Base-by-base conservation (phyloP, 345 rosid species). In the Ricinus communis region DNA sequence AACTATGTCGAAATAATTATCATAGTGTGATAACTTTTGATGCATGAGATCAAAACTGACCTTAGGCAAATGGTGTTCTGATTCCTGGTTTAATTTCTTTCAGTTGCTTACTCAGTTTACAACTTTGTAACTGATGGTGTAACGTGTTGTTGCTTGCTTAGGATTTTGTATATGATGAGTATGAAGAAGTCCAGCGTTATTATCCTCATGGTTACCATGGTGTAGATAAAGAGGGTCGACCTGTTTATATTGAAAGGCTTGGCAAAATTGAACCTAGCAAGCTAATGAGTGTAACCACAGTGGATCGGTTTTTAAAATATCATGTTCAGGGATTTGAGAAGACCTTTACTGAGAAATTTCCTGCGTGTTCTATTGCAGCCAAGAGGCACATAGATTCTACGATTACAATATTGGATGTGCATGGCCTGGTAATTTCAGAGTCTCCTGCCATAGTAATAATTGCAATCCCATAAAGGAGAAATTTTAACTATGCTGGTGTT, bases 121-220 rank as follows among this genome's bases (percentile, higher is more conserved):
- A 61, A 69, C 7, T 38, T 60, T 33, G 38, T 72, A 62, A 65
- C 65, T 18, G 49, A 60, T 51, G 61, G 69, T 19, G 1, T 63
- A 45, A 57, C 60, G 45, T 24, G 46, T n/a, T 68, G 63, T 27
- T 75, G 66, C 59, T 40, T 68, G 52, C 70, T 69, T 77, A 94
- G 98, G 98, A 91, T 87, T 94, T 90, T 86, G 83, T 83, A 40
- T 94, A 87, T 78, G 85, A 88, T 67, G 98, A 94, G 68, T 86
- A 77, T 38, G 90, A 88, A 83, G 81, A 86, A 85, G 97, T 94
- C 59, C 93, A 85, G 77, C 80, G 75, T 0, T 87, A 83, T 76
- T 94, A 94, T 78, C 98, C 98, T 68, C 97, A 91, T 76, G 98
- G 97, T 74, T 94, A 90, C 76, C 98, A 94, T 84, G 98, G 98